A percentile compares a stretch with the other conserved stretches of the same genome.
Conservation (phyloP, 169 alveolate species). For the Eimeria falciformis region DNA sequence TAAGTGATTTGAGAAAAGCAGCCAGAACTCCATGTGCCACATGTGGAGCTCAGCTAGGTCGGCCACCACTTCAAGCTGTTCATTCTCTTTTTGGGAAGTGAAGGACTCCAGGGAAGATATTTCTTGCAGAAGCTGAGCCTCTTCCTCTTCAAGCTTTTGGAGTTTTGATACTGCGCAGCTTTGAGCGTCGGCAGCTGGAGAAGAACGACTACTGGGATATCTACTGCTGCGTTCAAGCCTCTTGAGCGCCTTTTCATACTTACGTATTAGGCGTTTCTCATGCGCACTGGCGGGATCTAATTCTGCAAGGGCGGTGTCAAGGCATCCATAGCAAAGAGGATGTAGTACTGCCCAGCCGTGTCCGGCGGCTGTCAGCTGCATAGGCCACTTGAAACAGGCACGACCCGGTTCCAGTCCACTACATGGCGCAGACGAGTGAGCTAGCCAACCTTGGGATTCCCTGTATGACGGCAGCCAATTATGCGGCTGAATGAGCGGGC, state of each 20-base stretch:
- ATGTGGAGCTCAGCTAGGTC: no score
- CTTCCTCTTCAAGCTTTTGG: slow-evolving; percentile 63
- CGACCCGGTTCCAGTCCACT: no score
- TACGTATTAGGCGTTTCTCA: slow-evolving; percentile 27
- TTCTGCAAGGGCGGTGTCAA: slow-evolving; percentile 38
- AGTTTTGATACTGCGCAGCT: background rate
- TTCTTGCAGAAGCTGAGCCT: slow-evolving; percentile 55
- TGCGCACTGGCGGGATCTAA: slow-evolving; percentile 31
- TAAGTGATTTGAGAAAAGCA: slow-evolving; percentile 46
- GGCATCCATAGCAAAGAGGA: slow-evolving; percentile 46
- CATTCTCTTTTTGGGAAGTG: background rate
- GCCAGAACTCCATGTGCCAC: slow-evolving; percentile 67
- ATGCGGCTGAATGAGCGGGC: background rate
- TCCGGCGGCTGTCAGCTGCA: no score
- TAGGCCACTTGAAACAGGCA: no score
- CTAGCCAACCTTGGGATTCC: no score
- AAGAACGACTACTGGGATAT: background rate
- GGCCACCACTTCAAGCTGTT: no score
- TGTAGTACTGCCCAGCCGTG: slow-evolving; percentile 4
- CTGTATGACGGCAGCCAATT: no score
- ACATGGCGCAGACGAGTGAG: no score
- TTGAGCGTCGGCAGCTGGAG: background rate
- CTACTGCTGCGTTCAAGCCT: slow-evolving; percentile 24
- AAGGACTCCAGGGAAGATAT: background rate
- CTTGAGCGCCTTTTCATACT: slow-evolving; percentile 38